Percentiles rank a stretch among this genome's conserved stretches.
phyloP scores from a whole-genome alignment of 352 stramenopile species.

The Peronospora belbahrii region DNA sequence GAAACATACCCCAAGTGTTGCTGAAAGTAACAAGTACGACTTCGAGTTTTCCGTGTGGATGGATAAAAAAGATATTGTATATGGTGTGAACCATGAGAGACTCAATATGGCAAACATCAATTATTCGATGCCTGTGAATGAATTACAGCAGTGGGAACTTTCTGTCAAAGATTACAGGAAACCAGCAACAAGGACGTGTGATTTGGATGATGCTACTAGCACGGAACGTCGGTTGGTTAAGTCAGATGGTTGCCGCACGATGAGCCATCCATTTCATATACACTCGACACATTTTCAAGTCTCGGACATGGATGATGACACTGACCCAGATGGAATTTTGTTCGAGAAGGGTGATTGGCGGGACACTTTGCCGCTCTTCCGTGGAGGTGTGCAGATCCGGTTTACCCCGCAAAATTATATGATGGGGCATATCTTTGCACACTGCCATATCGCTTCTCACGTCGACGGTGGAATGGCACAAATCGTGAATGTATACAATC shows the following conservation, averaged over 20 bases:
- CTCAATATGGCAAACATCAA: slow-evolving; percentile 42
- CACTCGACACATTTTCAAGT: slow-evolving; percentile 73
- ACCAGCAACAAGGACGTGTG: slow-evolving; percentile 23
- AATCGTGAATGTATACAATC: slow-evolving; percentile 42
- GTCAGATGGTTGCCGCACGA: slow-evolving; percentile 43
- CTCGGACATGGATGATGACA: slow-evolving; percentile 29
- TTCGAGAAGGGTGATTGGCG: slow-evolving; percentile 65
- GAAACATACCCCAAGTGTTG: slow-evolving; percentile 17
- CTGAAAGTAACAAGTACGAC: slow-evolving; percentile 40
- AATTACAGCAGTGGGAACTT: slow-evolving; percentile 62
- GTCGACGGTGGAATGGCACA: slow-evolving; percentile 72
- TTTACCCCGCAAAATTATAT: slow-evolving; percentile 62
- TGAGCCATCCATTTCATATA: slow-evolving; percentile 79
- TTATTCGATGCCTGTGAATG: slow-evolving; percentile 61
- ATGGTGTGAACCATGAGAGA: slow-evolving; percentile 57
- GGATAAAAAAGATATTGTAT: slow-evolving; percentile 33
- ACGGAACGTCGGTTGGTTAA: slow-evolving; percentile 3
- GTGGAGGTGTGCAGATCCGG: slow-evolving; percentile 49
- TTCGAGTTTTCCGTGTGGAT: slow-evolving; percentile 77
- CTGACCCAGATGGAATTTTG: slow-evolving; percentile 47
- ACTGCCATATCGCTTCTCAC: slow-evolving; percentile 71
- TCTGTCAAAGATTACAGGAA: slow-evolving; percentile 48
- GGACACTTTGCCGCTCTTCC: slow-evolving; percentile 69
- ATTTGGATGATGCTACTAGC: slow-evolving; percentile 26
- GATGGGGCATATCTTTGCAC: slow-evolving; percentile 53